Evolutionary conservation across 2,329 filamentous ascomycete genomes (phyloP).

Genomic region (Trichoderma simmonsii): DNA sequence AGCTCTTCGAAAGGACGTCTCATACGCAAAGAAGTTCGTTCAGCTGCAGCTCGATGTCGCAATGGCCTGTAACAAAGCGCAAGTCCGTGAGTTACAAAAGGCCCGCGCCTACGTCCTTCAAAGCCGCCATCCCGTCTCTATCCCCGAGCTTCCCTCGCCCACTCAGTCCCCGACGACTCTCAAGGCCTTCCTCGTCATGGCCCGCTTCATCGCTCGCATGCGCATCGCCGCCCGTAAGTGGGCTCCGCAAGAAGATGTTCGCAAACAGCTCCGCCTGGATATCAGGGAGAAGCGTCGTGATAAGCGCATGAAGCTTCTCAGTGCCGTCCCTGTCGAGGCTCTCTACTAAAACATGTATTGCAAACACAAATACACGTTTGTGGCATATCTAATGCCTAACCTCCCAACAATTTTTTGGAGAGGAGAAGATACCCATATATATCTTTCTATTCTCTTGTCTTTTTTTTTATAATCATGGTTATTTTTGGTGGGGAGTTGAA

Average conservation of each 20-base stretch:
- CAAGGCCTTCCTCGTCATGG: constrained; percentile 44
- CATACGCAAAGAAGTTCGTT: constrained; percentile 84
- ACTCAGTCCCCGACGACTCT: constrained; percentile 34
- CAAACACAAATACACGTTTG: neutral
- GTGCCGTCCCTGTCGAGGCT: constrained; percentile 38
- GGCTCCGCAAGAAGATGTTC: constrained; percentile 50
- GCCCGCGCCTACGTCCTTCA: constrained; percentile 57
- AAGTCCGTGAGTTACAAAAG: constrained; percentile 78
- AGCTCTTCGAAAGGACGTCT: constrained; percentile 73
- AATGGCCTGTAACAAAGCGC: constrained; percentile 87
- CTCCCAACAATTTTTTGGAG: neutral
- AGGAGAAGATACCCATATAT: neutral
- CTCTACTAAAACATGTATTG: neutral
- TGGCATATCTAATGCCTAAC: neutral
- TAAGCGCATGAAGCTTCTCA: constrained; percentile 41
- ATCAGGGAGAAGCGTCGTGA: constrained; percentile 46
- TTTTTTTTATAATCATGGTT: neutral
- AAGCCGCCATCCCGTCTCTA: constrained; percentile 36
- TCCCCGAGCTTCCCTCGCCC: constrained; percentile 27
- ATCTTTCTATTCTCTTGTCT: neutral
- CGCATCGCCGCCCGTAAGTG: constrained; percentile 47
- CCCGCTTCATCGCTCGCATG: constrained; percentile 53
- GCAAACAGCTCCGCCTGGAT: constrained; percentile 47
- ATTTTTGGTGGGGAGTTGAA: neutral
- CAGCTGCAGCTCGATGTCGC: constrained; percentile 76